phyloP scores from a whole-genome alignment of 139 green algal genomes.

The Chlamydomonas sp. region DNA sequence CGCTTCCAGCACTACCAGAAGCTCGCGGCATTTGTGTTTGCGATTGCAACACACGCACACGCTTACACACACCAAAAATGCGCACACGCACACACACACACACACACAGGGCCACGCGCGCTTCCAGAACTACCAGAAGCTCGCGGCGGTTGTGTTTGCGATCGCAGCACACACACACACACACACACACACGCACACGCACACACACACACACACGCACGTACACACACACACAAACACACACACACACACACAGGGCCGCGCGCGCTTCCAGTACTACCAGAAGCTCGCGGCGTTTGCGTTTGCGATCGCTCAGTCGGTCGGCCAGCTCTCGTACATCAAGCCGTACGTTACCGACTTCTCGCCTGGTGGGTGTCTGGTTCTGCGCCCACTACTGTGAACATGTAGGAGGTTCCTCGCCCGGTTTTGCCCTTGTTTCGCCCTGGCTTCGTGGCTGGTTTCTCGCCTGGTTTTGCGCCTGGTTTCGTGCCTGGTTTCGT shows the following conservation, averaged over 20 bases:
- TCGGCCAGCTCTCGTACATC: conserved; percentile 85
- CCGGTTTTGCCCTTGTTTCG: too few species aligned
- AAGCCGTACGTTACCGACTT: too few species aligned
- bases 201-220: neutral
- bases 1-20: neutral
- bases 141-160: too few species aligned
- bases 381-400: too few species aligned
- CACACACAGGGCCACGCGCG: neutral
- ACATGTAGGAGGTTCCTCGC: too few species aligned
- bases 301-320: conserved; percentile 81
- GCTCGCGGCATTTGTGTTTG: too few species aligned
- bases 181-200: too few species aligned
- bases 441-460: too few species aligned
- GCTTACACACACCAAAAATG: neutral
- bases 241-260: conserved; percentile 40
- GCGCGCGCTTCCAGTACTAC: conserved; percentile 85
- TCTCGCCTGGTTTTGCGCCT: too few species aligned
- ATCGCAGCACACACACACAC: neutral
- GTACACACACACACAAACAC: neutral
- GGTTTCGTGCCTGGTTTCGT: too few species aligned
- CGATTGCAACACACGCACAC: conserved; percentile 1
- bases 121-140: neutral
- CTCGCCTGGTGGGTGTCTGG: too few species aligned
- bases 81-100: neutral
- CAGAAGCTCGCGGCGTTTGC: conserved; percentile 77